A percentile compares a stretch with the other conserved stretches of the same genome.
Conservation (phyloP, 495 filamentous ascomycete genomes). For the Lasiosphaeria ovina region DNA sequence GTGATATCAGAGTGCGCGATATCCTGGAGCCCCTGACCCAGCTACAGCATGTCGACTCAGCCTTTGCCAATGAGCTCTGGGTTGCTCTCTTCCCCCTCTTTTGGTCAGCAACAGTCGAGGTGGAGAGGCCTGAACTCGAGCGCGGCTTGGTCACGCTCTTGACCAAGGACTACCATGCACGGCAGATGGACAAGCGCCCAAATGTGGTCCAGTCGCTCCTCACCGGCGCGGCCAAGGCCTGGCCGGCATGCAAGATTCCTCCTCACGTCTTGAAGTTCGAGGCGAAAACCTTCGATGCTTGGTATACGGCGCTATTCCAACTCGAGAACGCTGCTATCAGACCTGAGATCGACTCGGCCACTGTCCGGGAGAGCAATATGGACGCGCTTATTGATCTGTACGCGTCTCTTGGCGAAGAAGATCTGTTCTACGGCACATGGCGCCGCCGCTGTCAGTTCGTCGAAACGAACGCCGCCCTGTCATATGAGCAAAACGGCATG, state of each 20-base stretch:
- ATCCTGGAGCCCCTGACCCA: constrained; percentile 89
- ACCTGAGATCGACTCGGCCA: constrained; percentile 77
- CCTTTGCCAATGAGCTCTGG: constrained; percentile 84
- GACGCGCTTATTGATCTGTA: constrained; percentile 93
- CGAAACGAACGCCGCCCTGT: constrained; percentile 93
- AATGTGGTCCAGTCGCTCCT: constrained; percentile 92
- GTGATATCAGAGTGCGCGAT: constrained; percentile 80
- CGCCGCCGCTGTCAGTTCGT: constrained; percentile 90
- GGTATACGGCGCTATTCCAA: constrained; percentile 85
- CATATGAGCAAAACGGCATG: constrained; percentile 98
- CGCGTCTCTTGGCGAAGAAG: constrained; percentile 83
- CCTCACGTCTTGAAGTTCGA: constrained; percentile 94
- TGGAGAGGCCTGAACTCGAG: constrained; percentile 88
- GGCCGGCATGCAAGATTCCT: constrained; percentile 84
- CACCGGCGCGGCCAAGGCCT: constrained; percentile 76
- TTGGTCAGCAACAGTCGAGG: constrained; percentile 83
- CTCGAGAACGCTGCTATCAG: constrained; percentile 81
- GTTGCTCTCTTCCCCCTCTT: constrained; percentile 85
- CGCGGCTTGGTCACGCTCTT: constrained; percentile 81
- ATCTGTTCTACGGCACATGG: constrained; percentile 98
- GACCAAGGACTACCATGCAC: constrained; percentile 91
- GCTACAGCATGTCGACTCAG: constrained; percentile 83
- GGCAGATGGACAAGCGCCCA: constrained; percentile 88
- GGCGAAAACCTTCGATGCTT: constrained; percentile 86
- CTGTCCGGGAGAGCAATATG: constrained; percentile 86